phyloP scores from a whole-genome alignment of 495 filamentous ascomycete species.

The Trichocladium uniseriatum region DNA sequence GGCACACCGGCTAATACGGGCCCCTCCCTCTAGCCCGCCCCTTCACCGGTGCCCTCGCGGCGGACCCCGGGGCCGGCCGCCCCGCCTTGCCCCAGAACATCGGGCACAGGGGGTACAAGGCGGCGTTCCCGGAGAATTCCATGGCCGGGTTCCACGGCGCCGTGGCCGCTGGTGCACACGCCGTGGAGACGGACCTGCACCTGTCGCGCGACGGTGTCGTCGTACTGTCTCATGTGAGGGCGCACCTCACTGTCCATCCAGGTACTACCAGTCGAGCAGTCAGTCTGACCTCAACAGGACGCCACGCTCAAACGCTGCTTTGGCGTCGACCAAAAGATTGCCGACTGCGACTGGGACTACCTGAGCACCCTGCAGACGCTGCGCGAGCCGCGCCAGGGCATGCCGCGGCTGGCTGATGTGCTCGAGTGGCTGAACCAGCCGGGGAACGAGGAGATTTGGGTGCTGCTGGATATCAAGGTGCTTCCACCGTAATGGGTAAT shows the following conservation, averaged over 20 bases:
- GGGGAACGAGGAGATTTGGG: constrained; percentile 56
- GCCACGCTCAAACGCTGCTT: constrained; percentile 68
- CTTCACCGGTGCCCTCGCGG: no score
- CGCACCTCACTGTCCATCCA: no score
- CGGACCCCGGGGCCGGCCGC: constrained; percentile 27
- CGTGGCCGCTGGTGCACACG: constrained; percentile 62
- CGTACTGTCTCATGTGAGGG: constrained; percentile 74
- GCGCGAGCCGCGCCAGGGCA: constrained; percentile 54
- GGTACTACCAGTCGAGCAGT: no score
- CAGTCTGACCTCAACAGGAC: no score
- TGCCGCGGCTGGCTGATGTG: constrained; percentile 70
- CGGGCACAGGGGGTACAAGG: constrained; percentile 79
- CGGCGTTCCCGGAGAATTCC: constrained; percentile 74
- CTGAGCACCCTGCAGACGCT: constrained; percentile 59
- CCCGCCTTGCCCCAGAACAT: constrained; percentile 53
- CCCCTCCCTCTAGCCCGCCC: no score
- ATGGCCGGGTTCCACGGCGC: constrained; percentile 68
- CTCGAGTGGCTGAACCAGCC: constrained; percentile 59
- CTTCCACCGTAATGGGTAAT: no score
- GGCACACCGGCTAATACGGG: no score
- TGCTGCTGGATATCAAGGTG: constrained; percentile 82
- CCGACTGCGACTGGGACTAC: constrained; percentile 66
- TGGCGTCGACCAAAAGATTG: constrained; percentile 57
- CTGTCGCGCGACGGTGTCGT: constrained; percentile 74
- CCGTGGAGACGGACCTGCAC: constrained; percentile 83